Evolutionary conservation across 2,329 filamentous ascomycete genomes (phyloP).

Genomic region (Exserohilum turcica): DNA sequence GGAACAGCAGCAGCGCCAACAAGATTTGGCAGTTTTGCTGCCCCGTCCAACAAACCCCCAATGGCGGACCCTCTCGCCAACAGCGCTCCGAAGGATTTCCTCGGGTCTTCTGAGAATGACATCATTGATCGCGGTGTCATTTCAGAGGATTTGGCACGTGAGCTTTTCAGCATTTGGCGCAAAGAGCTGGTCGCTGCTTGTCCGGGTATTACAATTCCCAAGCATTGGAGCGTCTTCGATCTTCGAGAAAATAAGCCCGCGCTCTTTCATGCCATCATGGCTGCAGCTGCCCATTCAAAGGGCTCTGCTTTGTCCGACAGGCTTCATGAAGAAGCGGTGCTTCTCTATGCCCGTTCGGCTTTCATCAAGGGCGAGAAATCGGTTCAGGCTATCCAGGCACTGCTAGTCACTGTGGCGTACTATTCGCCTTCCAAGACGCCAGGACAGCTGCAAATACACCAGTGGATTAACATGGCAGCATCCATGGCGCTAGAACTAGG

Average conservation of each 20-base stretch:
- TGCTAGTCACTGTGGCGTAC: constrained; percentile 43
- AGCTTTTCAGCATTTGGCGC: constrained; percentile 38
- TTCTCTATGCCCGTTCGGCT: constrained; percentile 39
- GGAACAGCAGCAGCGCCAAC: constrained; percentile 16
- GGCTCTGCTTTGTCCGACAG: constrained; percentile 39
- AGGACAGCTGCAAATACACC: constrained; percentile 42
- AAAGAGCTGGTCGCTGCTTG: constrained; percentile 37
- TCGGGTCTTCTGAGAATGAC: constrained; percentile 36
- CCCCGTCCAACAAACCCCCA: constrained; percentile 9
- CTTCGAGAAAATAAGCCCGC: constrained; percentile 40
- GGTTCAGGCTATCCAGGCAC: constrained; percentile 43
- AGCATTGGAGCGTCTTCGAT: constrained; percentile 39
- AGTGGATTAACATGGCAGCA: constrained; percentile 44
- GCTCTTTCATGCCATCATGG: constrained; percentile 46
- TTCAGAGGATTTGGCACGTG: constrained; percentile 33
- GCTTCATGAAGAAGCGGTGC: constrained; percentile 42
- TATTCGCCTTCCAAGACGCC: constrained; percentile 43
- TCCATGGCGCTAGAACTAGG: constrained; percentile 47
- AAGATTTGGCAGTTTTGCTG: constrained; percentile 10
- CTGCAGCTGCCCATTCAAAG: constrained; percentile 42
- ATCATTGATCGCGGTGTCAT: constrained; percentile 45
- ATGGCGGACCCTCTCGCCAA: constrained; percentile 4
- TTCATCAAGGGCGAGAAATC: constrained; percentile 48
- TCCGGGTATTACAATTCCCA: constrained; percentile 38
- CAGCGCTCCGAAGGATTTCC: constrained; percentile 24